Percentiles rank a stretch among this genome's conserved stretches.
These are phyloP conservation scores for Alternaria atra DNA, from an alignment of 2,329 filamentous ascomycete species.

Conservation along the genomic window DNA sequence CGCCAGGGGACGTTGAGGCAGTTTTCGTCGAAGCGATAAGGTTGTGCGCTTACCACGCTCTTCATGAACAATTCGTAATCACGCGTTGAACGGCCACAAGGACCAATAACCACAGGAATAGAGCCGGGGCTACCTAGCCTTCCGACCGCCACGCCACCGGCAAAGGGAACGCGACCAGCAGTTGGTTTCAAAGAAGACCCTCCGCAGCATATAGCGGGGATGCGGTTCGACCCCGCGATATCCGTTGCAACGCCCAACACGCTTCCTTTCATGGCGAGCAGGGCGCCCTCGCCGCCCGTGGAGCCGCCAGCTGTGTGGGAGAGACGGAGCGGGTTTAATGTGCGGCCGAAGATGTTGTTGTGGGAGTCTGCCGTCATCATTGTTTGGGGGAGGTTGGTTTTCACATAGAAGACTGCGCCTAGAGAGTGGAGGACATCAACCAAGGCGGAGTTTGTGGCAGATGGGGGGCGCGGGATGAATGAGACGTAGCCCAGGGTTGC, in stretches of 20 bases:
- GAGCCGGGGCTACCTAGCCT: constrained; percentile 39
- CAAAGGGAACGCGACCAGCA: constrained; percentile 60
- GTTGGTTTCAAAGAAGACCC: constrained; percentile 62
- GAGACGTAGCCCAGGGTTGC: constrained; percentile 67
- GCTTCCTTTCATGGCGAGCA: constrained; percentile 67
- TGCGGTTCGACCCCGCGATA: constrained; percentile 71
- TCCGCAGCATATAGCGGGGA: constrained; percentile 80
- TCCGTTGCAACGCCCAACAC: constrained; percentile 71
- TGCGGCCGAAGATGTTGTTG: constrained; percentile 70
- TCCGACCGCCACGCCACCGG: constrained; percentile 39
- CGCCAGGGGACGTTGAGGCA: constrained; percentile 60
- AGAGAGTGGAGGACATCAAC: constrained; percentile 49
- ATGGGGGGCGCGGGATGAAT: constrained; percentile 46
- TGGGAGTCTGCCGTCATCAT: constrained; percentile 62
- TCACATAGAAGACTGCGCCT: constrained; percentile 62
- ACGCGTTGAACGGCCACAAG: constrained; percentile 54
- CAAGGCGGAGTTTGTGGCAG: constrained; percentile 45
- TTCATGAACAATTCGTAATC: constrained; percentile 56
- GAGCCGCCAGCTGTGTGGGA: constrained; percentile 70
- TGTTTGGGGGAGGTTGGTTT: constrained; percentile 63
- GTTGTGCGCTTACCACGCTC: constrained; percentile 50
- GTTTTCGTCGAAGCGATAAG: constrained; percentile 58
- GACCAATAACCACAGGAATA: constrained; percentile 55
- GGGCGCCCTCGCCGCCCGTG: constrained; percentile 70
- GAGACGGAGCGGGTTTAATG: constrained; percentile 70